phyloP scores from a whole-genome alignment of 1,284 basidiomycete genomes.

The Acaromyces ingoldii region DNA sequence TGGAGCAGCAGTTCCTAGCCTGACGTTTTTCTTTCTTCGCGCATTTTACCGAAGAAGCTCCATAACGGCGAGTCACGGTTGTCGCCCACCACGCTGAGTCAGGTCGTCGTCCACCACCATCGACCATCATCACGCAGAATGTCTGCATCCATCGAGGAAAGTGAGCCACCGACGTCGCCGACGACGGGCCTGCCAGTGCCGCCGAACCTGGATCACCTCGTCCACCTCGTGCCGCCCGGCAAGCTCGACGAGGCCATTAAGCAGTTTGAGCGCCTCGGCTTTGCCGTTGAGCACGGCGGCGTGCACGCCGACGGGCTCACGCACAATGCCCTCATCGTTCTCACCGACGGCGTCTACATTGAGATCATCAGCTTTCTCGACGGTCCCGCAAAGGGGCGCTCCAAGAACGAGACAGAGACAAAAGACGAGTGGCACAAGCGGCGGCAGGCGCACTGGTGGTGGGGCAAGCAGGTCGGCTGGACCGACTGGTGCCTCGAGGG shows the following conservation, averaged over 20 bases:
- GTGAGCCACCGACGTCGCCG: no score
- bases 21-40: no score
- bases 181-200: background rate
- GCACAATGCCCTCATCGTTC: slow-evolving; percentile 29
- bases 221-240: slow-evolving; percentile 20
- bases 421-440: slow-evolving; percentile 17
- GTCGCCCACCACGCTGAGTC: no score
- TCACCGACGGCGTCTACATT: slow-evolving; percentile 34
- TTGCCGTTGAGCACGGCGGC: slow-evolving; percentile 27
- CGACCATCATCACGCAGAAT: no score
- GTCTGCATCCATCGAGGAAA: no score
- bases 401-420: slow-evolving; percentile 20
- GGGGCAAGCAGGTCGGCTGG: slow-evolving; percentile 23
- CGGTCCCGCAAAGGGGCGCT: background rate
- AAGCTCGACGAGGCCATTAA: slow-evolving; percentile 20
- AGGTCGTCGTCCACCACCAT: no score
- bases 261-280: slow-evolving; percentile 25
- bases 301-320: slow-evolving; percentile 30
- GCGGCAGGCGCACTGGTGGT: slow-evolving; percentile 30
- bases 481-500: slow-evolving; percentile 33
- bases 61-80: no score
- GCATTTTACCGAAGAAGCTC: no score
- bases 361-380: slow-evolving; percentile 33
- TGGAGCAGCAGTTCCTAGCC: no score
- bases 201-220: slow-evolving; percentile 34